Evolutionary conservation across 2,329 filamentous ascomycete species (phyloP).

Genomic region (Zasmidium angulare): DNA sequence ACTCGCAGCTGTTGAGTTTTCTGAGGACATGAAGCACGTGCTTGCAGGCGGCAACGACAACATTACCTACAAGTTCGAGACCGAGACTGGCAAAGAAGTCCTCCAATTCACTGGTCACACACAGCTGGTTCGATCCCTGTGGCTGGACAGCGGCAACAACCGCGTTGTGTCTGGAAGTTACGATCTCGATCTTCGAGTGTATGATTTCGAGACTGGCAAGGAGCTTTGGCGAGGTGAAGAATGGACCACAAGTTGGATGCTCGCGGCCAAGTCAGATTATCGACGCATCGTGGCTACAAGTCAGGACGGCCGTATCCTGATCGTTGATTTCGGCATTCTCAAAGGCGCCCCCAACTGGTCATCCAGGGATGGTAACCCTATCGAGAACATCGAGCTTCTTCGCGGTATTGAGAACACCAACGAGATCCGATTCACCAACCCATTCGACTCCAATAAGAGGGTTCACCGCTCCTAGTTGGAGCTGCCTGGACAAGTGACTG

Average conservation of each 20-base stretch:
- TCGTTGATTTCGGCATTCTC: conserved; percentile 79
- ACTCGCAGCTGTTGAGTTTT: conserved; percentile 93
- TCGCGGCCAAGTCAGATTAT: conserved; percentile 95
- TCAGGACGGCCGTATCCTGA: conserved; percentile 86
- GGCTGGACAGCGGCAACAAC: conserved; percentile 83
- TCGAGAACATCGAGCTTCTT: conserved; percentile 55
- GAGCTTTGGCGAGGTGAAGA: conserved; percentile 83
- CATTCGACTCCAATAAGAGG: conserved; percentile 10
- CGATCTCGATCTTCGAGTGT: conserved; percentile 93
- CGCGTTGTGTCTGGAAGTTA: conserved; percentile 90
- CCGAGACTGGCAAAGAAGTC: conserved; percentile 81
- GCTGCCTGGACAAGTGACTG: not conserved
- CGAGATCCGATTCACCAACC: conserved; percentile 26
- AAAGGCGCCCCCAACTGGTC: conserved; percentile 26
- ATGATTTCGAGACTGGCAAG: conserved; percentile 77
- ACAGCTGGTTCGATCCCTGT: conserved; percentile 82
- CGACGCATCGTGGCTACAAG: conserved; percentile 90
- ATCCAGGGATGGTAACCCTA: conserved; percentile 41
- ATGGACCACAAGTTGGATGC: conserved; percentile 95
- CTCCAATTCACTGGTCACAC: conserved; percentile 79
- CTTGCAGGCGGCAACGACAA: conserved; percentile 94
- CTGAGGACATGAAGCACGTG: conserved; percentile 88
- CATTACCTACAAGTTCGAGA: conserved; percentile 94
- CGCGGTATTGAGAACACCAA: conserved; percentile 27
- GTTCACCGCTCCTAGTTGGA: conserved; percentile 4